Percentiles rank a stretch among this genome's conserved stretches.
Conservation (phyloP, 495 filamentous ascomycete species). For the Neurospora sp. region DNA sequence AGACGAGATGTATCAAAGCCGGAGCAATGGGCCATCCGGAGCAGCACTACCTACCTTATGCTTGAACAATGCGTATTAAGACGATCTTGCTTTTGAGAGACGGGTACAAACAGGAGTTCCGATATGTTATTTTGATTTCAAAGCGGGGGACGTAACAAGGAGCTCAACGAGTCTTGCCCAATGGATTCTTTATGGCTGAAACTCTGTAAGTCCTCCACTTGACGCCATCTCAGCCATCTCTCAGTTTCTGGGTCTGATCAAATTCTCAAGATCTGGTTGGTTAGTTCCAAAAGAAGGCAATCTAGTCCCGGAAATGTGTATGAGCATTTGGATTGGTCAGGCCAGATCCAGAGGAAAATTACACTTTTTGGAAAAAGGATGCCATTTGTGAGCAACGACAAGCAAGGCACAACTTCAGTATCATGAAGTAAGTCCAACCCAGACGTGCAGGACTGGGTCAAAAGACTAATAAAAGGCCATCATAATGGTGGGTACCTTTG, state of each 20-base stretch:
- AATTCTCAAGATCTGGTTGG: background rate
- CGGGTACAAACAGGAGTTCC: background rate
- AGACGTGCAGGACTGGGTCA: background rate
- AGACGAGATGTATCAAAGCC: background rate
- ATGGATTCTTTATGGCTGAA: background rate
- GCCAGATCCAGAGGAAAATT: background rate
- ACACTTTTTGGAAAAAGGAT: background rate
- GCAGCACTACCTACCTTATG: background rate
- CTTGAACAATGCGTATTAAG: background rate
- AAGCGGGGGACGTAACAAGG: background rate
- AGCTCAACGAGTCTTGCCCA: background rate
- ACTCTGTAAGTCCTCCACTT: background rate
- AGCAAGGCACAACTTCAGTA: background rate
- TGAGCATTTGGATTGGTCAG: background rate
- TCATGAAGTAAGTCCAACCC: background rate
- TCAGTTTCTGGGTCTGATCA: background rate
- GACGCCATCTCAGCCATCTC: background rate
- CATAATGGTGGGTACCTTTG: background rate
- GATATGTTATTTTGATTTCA: background rate
- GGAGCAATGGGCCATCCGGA: background rate
- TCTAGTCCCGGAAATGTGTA: background rate
- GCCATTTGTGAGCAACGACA: background rate
- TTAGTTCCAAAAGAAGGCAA: background rate
- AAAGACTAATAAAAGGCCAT: background rate
- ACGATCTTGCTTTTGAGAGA: background rate